phyloP scores from a whole-genome alignment of 2,329 filamentous ascomycete species.

The Penicillium corylophilum region DNA sequence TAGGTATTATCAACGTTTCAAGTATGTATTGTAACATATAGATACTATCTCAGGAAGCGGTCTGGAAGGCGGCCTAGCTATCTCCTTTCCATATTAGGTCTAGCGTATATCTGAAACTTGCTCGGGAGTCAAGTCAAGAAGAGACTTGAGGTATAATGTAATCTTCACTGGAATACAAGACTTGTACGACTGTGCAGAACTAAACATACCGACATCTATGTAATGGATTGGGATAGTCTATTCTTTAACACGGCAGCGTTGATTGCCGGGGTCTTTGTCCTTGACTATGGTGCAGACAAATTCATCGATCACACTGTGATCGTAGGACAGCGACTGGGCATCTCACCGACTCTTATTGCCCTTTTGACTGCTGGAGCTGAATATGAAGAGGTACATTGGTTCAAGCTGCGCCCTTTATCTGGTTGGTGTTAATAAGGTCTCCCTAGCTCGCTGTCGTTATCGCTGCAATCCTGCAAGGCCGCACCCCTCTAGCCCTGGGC shows the following conservation, averaged over 20 bases:
- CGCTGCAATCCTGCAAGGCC: constrained; percentile 48
- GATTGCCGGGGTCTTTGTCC: constrained; percentile 48
- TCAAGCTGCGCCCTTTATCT: not conserved
- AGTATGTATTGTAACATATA: too few relatives aligned
- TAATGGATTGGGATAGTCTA: constrained; percentile 17
- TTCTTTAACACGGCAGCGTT: constrained; percentile 41
- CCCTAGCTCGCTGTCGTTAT: constrained; percentile 51
- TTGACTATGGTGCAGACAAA: constrained; percentile 54
- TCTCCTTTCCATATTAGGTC: too few relatives aligned
- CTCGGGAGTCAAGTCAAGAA: too few relatives aligned
- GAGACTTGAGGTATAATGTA: too few relatives aligned
- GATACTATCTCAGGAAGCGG: too few relatives aligned
- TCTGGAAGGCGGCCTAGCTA: too few relatives aligned
- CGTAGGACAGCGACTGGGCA: constrained; percentile 45
- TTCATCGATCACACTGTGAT: constrained; percentile 54
- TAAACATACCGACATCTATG: not conserved
- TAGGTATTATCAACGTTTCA: too few relatives aligned
- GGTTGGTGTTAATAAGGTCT: not conserved
- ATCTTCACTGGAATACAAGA: too few relatives aligned
- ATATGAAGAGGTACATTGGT: constrained; percentile 52
- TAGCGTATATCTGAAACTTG: too few relatives aligned
- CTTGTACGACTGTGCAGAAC: too few relatives aligned
- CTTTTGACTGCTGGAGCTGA: constrained; percentile 56
- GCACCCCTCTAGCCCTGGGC: constrained; percentile 52
- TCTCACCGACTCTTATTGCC: constrained; percentile 51